Conservation (phyloP, 2,329 filamentous ascomycete species). For the Sarocladium kiliense region DNA sequence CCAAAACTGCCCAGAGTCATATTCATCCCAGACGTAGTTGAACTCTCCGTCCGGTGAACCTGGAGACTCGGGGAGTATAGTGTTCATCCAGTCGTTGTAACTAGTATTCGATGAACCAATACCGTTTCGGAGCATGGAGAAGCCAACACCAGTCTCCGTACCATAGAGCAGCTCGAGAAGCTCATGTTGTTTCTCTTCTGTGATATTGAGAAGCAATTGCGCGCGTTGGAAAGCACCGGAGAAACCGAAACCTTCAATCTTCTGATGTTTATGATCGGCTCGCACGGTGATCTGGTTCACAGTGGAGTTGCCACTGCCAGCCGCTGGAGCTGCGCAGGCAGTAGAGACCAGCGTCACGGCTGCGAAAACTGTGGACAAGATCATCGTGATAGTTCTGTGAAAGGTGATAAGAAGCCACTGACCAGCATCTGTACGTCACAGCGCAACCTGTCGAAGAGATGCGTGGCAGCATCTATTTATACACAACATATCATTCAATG, state of each 20-base stretch:
- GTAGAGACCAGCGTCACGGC: background rate
- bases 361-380: background rate
- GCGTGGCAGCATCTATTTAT: too few species aligned
- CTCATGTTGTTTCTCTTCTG: conserved; percentile 6
- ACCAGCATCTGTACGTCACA: too few species aligned
- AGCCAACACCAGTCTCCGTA: background rate
- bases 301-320: background rate
- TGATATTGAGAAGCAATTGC: conserved; percentile 3
- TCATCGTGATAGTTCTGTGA: background rate
- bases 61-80: background rate
- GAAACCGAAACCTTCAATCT: conserved; percentile 7
- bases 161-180: conserved; percentile 3
- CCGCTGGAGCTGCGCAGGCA: background rate
- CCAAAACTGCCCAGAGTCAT: conserved; percentile 6
- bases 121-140: conserved; percentile 7
- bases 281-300: conserved; percentile 4
- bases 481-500: too few species aligned
- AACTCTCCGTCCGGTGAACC: conserved; percentile 1
- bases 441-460: too few species aligned
- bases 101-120: conserved; percentile 3
- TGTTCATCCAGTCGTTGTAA: conserved; percentile 9
- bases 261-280: conserved; percentile 4
- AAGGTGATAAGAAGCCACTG: background rate
- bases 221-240: conserved; percentile 3
- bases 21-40: conserved; percentile 5